Percentiles rank a stretch among this genome's conserved stretches.
Evolutionary conservation across 1,284 basidiomycete genomes (phyloP).

Genomic region (Ustilago tritici): DNA sequence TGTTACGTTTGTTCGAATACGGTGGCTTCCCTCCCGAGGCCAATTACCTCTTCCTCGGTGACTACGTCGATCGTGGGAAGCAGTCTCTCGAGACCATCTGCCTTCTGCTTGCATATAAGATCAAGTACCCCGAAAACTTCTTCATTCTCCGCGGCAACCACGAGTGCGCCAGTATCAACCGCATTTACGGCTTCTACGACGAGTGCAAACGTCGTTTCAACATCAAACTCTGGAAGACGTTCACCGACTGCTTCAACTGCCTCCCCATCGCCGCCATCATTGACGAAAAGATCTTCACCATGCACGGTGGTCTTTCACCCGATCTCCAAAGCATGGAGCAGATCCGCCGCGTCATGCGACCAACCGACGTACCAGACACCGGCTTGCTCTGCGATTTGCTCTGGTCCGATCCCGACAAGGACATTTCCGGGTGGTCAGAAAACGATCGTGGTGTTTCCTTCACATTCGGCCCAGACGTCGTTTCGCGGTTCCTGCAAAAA

Average conservation of each 20-base stretch:
- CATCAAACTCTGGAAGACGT: constrained; percentile 98
- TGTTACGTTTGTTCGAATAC: constrained; percentile 91
- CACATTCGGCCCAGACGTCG: constrained; percentile 98
- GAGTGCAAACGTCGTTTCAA: constrained; percentile 98
- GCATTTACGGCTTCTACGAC: constrained; percentile 96
- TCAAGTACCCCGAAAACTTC: constrained; percentile 98
- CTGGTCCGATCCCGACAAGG: constrained; percentile 99
- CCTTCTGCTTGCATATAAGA: constrained; percentile 87
- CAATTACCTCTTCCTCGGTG: constrained; percentile 94
- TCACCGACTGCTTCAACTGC: constrained; percentile 96
- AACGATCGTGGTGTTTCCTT: constrained; percentile 98
- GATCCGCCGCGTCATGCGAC: constrained; percentile 98
- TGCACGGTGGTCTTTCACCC: constrained; percentile 89
- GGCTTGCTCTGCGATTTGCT: constrained; percentile 96
- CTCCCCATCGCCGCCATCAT: constrained; percentile 95
- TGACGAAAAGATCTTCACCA: constrained; percentile 95
- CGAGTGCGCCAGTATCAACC: constrained; percentile 93
- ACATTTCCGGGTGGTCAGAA: constrained; percentile 99
- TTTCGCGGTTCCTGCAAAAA: constrained; percentile 97
- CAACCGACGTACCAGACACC: constrained; percentile 98
- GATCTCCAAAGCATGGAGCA: constrained; percentile 99
- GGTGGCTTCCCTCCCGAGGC: constrained; percentile 95
- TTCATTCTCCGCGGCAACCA: constrained; percentile 95
- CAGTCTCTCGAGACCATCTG: constrained; percentile 94
- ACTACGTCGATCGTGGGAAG: constrained; percentile 95